phyloP scores from a whole-genome alignment of 169 alveolate genomes.

The Eimeria falciformis region DNA sequence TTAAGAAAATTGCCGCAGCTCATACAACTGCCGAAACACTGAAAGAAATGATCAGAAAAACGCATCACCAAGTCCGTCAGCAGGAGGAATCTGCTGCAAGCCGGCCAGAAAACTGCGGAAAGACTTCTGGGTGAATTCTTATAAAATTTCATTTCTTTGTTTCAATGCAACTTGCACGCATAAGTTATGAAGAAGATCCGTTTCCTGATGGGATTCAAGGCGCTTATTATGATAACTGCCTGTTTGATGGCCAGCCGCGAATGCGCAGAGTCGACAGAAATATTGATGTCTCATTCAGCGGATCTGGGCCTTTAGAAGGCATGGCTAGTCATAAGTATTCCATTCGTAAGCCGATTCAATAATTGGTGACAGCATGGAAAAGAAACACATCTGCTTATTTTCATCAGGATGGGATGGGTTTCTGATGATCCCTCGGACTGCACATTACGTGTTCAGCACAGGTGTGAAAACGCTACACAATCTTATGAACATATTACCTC shows the following conservation, averaged over 20 bases:
- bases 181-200: slow-evolving; percentile 83
- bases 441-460: slow-evolving; percentile 64
- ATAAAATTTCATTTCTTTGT: background rate
- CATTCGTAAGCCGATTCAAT: slow-evolving; percentile 65
- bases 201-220: slow-evolving; percentile 86
- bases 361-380: background rate
- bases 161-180: background rate
- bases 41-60: slow-evolving; percentile 81
- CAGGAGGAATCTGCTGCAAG: slow-evolving; percentile 79
- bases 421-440: slow-evolving; percentile 84
- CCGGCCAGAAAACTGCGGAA: slow-evolving; percentile 83
- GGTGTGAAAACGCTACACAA: slow-evolving; percentile 28
- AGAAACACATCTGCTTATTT: background rate
- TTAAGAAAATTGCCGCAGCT: slow-evolving; percentile 27
- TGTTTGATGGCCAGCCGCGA: slow-evolving; percentile 85
- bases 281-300: slow-evolving; percentile 86
- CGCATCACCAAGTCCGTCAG: slow-evolving; percentile 81
- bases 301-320: slow-evolving; percentile 88
- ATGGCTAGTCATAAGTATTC: slow-evolving; percentile 89
- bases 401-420: slow-evolving; percentile 84
- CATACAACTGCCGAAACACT: slow-evolving; percentile 2
- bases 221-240: slow-evolving; percentile 83
- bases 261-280: slow-evolving; percentile 85
- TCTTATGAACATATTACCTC: background rate
- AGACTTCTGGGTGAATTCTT: background rate